Evolutionary conservation across 2,329 filamentous ascomycete genomes (phyloP).

Genomic region (Podosphaera xanthii): DNA sequence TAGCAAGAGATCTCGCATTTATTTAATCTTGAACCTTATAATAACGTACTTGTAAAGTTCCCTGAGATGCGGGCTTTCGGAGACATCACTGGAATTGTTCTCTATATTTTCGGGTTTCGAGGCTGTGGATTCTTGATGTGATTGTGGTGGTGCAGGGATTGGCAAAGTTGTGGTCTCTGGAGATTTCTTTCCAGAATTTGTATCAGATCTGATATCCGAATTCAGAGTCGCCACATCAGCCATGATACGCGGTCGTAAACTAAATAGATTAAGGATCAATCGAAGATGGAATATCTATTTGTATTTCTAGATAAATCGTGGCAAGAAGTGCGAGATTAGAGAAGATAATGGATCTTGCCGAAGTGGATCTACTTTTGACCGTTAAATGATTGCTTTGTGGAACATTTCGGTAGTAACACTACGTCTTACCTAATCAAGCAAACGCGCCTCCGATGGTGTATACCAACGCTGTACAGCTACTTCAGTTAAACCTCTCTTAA

Average conservation of each 20-base stretch:
- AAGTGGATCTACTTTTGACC: too few species aligned
- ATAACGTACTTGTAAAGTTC: constrained; percentile 70
- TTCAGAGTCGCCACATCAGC: constrained; percentile 40
- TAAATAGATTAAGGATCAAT: too few species aligned
- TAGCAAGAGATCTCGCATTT: constrained; percentile 3
- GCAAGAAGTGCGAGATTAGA: too few species aligned
- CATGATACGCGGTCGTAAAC: constrained; percentile 22
- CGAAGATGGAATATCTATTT: too few species aligned
- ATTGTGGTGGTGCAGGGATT: constrained; percentile 25
- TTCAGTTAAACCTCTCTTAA: too few species aligned
- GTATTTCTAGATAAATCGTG: too few species aligned
- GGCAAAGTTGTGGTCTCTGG: constrained; percentile 24
- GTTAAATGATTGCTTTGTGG: too few species aligned
- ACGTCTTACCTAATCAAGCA: too few species aligned
- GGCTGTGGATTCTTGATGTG: constrained; percentile 19
- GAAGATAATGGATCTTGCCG: too few species aligned
- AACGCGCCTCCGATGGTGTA: too few species aligned
- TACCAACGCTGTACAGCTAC: too few species aligned
- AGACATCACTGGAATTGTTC: constrained; percentile 21
- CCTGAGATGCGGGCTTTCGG: constrained; percentile 60
- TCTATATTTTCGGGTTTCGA: constrained; percentile 5
- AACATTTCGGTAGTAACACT: too few species aligned
- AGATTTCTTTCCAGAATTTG: constrained; percentile 45
- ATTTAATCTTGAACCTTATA: not conserved
- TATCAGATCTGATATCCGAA: constrained; percentile 34